Conservation (phyloP, 2,329 filamentous ascomycete genomes). For the Cordyceps militaris region DNA sequence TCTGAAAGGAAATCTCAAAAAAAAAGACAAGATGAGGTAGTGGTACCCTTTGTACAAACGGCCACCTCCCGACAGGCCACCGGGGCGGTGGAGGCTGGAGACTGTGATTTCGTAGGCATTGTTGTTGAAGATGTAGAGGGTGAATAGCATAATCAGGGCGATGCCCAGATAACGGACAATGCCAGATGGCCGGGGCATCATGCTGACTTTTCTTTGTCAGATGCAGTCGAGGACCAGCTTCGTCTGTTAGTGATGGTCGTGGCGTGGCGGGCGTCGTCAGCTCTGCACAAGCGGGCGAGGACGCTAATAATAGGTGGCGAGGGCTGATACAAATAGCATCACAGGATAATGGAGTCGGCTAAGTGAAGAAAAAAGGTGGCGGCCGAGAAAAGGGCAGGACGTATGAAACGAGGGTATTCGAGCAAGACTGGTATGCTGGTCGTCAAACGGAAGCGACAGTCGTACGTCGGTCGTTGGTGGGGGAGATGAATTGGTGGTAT, state of each 20-base stretch:
- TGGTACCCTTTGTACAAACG: neutral
- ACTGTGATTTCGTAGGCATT: constrained; percentile 16
- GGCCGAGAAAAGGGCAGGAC: neutral
- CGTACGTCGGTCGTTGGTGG: neutral
- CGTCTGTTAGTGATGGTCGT: neutral
- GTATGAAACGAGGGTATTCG: neutral
- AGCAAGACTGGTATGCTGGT: neutral
- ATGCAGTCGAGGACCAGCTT: neutral
- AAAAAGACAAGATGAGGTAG: neutral
- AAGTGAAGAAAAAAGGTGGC: neutral
- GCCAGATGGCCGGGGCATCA: constrained; percentile 33
- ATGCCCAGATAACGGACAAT: constrained; percentile 35
- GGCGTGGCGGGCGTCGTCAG: neutral
- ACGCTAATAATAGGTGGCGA: neutral
- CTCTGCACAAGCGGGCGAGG: neutral
- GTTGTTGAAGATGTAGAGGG: constrained; percentile 24
- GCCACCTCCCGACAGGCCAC: constrained; percentile 9
- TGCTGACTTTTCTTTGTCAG: neutral
- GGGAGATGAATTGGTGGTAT: neutral
- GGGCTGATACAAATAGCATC: neutral
- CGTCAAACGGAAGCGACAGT: neutral
- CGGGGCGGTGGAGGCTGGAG: neutral
- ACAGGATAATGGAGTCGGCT: neutral
- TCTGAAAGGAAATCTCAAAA: neutral
- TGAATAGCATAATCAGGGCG: constrained; percentile 28